Percentiles rank a stretch among this genome's conserved stretches.
Evolutionary conservation across 768 basidiomycete genomes (phyloP).

Genomic region (Collybia sp.): DNA sequence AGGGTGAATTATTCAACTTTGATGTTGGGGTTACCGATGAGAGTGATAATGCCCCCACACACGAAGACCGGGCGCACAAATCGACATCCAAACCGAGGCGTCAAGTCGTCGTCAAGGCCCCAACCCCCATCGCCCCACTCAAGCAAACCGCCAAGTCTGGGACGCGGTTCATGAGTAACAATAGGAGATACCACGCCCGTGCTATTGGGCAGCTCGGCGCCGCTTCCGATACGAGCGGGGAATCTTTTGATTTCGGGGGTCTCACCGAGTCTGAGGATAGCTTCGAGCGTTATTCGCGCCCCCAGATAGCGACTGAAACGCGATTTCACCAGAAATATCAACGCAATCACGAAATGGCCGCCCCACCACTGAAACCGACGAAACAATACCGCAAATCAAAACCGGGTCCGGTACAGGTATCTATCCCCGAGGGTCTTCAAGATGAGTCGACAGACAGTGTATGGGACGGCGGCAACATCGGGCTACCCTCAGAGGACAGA

Average conservation of each 20-base stretch:
- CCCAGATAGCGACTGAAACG: no score
- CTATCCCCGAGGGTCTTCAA: no score
- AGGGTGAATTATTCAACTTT: constrained; percentile 23
- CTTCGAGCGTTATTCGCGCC: not conserved
- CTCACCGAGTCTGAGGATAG: constrained; percentile 7
- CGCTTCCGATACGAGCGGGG: constrained; percentile 6
- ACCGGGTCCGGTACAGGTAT: no score
- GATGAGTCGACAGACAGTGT: no score
- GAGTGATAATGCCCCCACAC: constrained; percentile 14
- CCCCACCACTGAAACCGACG: no score
- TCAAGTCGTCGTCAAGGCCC: not conserved
- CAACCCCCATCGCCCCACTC: not conserved
- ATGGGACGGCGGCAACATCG: not conserved
- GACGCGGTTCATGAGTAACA: no score
- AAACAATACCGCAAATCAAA: no score
- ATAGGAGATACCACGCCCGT: no score
- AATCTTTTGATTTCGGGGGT: constrained; percentile 16
- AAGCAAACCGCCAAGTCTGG: not conserved
- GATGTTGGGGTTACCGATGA: constrained; percentile 15
- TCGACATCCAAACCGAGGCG: not conserved
- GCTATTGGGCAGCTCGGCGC: no score
- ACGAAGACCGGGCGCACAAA: constrained; percentile 17
- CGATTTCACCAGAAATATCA: no score
- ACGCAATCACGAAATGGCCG: no score
- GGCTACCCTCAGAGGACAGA: not conserved